Evolutionary conservation across 2,329 filamentous ascomycete genomes (phyloP), one percentile per base, ranked within the genome.

Genomic region (Venturia carpophila): DNA sequence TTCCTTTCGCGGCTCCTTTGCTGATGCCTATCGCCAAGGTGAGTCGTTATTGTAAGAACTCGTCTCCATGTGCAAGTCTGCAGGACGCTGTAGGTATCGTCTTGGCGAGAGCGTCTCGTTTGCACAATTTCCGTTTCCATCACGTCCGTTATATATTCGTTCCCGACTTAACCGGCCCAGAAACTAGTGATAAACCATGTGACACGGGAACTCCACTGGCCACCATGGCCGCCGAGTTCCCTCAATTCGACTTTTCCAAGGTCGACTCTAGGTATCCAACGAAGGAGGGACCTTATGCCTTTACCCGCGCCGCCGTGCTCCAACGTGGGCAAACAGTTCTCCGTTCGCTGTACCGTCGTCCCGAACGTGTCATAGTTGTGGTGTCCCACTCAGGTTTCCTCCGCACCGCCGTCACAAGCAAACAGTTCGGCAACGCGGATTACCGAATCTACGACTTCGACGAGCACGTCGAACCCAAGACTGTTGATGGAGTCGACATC

Each of bases 351-450:
- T 77, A 81, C 67, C 68, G 69, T 15, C 78, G 86, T 0, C 80
- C 82, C 0, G 86, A 89, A 73, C 83, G 84, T 69, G 78, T 86
- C 63, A 79, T 89, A 64, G 79, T 86, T 11, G 85, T 89, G 0
- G 85, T 89, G 4, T 83, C 83, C 1, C 86, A 89, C 74, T 84
- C 86, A 1, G 84, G 81, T 0, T 89, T 88, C 71, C 69, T 89
- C 67, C 76, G 85, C n/a, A 72, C 78, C 3, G 84, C 80, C 10
- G 80, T 88, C 9, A 80, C 79, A 10, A 82, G 84, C 52, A 71
- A 73, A 27, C 69, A 72, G 64, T 78, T 74, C 66, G 82, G 81
- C 71, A 88, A 88, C 67, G 83, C 82, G 13, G 86, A 89, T 69
- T 89, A 85, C 72, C 80, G 86, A 15, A 76, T 88, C 39, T 88